Evolutionary conservation across 805 yeast species (phyloP).

Genomic region (Nakazawaea molendinolei): DNA sequence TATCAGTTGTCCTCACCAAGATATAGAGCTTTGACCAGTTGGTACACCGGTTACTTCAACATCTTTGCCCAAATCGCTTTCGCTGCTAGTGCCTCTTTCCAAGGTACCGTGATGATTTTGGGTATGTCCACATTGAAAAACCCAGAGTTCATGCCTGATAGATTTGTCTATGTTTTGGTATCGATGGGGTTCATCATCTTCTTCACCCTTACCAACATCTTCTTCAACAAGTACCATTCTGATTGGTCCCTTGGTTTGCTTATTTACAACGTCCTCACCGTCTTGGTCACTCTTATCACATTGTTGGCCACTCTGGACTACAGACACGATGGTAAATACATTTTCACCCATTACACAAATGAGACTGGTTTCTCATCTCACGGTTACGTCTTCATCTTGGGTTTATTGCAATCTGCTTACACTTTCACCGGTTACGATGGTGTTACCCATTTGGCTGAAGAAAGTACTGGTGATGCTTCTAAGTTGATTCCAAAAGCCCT

Average conservation of each 20-base stretch:
- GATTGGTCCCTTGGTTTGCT: constrained; percentile 16
- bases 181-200: constrained; percentile 19
- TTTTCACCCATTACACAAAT: constrained; percentile 20
- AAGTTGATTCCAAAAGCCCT: constrained; percentile 28
- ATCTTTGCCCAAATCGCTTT: constrained; percentile 22
- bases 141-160: constrained; percentile 12
- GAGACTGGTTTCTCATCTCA: constrained; percentile 19
- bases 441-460: constrained; percentile 29
- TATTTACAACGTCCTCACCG: constrained; percentile 16
- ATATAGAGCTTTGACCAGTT: constrained; percentile 22
- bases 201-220: constrained; percentile 18
- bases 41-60: constrained; percentile 24
- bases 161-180: constrained; percentile 18
- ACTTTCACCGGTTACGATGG: constrained; percentile 28
- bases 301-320: constrained; percentile 17
- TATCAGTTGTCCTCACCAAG: constrained; percentile 22
- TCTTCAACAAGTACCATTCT: constrained; percentile 19
- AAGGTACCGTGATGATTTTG: constrained; percentile 19
- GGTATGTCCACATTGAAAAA: constrained; percentile 17
- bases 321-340: constrained; percentile 19
- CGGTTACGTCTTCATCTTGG: constrained; percentile 21
- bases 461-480: constrained; percentile 21
- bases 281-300: constrained; percentile 16
- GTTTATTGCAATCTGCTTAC: constrained; percentile 20
- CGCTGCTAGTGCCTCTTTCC: constrained; percentile 21